Percentiles rank a stretch among this genome's conserved stretches.
phyloP scores from a whole-genome alignment of 768 basidiomycete species.

The Mycena galopus region DNA sequence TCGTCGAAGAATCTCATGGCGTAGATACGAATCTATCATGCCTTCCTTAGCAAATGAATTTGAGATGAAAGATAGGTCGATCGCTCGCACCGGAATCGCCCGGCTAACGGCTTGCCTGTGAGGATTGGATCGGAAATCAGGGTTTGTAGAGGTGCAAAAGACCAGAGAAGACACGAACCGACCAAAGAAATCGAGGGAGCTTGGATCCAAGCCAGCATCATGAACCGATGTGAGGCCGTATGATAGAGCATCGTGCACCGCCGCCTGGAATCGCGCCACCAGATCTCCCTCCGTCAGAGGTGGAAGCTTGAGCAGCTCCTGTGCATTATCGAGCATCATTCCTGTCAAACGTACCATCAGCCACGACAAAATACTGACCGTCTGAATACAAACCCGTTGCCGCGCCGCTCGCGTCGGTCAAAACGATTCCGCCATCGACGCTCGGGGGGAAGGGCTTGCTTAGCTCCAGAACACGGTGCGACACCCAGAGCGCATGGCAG shows the following conservation, averaged over 20 bases:
- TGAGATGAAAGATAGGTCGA: neutral
- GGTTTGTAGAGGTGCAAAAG: neutral
- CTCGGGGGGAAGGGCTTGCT: conserved; percentile 70
- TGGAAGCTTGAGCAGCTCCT: conserved; percentile 78
- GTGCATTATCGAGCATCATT: conserved; percentile 90
- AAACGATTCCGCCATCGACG: conserved; percentile 73
- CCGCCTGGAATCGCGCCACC: conserved; percentile 66
- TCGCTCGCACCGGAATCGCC: conserved; percentile 71
- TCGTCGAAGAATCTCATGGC: conserved; percentile 70
- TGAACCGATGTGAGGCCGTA: conserved; percentile 90
- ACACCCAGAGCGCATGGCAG: conserved; percentile 90
- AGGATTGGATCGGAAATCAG: neutral
- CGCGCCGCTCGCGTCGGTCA: conserved; percentile 61
- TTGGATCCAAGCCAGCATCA: conserved; percentile 73
- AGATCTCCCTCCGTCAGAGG: conserved; percentile 70
- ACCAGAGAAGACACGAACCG: conserved; percentile 55
- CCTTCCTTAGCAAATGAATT: neutral
- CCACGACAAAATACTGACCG: neutral
- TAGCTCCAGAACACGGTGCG: conserved; percentile 73
- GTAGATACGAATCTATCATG: conserved; percentile 68
- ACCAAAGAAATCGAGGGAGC: conserved; percentile 72
- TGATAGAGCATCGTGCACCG: conserved; percentile 75
- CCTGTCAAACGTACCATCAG: conserved; percentile 53
- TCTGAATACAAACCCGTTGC: conserved; percentile 63
- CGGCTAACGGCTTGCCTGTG: conserved; percentile 75